Percentiles rank a stretch among this genome's conserved stretches.
Evolutionary conservation across 495 filamentous ascomycete genomes (phyloP).

Genomic region (Talaromyces borbonicus): DNA sequence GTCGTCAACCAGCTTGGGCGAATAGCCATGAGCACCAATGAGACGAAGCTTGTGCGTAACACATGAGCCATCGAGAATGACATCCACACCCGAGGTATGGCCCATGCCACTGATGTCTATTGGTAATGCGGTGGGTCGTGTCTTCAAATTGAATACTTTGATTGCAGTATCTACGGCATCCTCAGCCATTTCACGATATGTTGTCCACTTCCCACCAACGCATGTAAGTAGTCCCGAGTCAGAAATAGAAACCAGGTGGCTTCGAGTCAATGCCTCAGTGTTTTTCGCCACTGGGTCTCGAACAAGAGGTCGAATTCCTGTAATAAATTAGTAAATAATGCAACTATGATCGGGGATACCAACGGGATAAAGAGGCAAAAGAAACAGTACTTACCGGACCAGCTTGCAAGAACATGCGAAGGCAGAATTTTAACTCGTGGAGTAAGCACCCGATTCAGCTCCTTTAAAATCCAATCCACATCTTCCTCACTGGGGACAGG

Average conservation of each 20-base stretch:
- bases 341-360: neutral
- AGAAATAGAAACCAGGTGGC: slow-evolving; percentile 71
- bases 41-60: slow-evolving; percentile 70
- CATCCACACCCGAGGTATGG: slow-evolving; percentile 41
- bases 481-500: slow-evolving; percentile 75
- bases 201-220: slow-evolving; percentile 84
- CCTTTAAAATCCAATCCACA: slow-evolving; percentile 75
- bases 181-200: slow-evolving; percentile 84
- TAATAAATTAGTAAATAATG: neutral
- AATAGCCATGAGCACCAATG: slow-evolving; percentile 72
- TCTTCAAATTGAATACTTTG: slow-evolving; percentile 50
- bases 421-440: slow-evolving; percentile 76
- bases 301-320: slow-evolving; percentile 65
- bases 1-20: slow-evolving; percentile 77
- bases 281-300: slow-evolving; percentile 79
- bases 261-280: slow-evolving; percentile 80
- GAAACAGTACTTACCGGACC: slow-evolving; percentile 40
- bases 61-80: slow-evolving; percentile 61
- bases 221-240: slow-evolving; percentile 67
- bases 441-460: slow-evolving; percentile 67
- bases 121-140: slow-evolving; percentile 40
- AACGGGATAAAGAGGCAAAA: neutral
- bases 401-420: slow-evolving; percentile 78
- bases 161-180: slow-evolving; percentile 75
- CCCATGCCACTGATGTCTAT: slow-evolving; percentile 54